phyloP scores from a whole-genome alignment of 1,139 yeast species.

The Yamadazyma mexicana region DNA sequence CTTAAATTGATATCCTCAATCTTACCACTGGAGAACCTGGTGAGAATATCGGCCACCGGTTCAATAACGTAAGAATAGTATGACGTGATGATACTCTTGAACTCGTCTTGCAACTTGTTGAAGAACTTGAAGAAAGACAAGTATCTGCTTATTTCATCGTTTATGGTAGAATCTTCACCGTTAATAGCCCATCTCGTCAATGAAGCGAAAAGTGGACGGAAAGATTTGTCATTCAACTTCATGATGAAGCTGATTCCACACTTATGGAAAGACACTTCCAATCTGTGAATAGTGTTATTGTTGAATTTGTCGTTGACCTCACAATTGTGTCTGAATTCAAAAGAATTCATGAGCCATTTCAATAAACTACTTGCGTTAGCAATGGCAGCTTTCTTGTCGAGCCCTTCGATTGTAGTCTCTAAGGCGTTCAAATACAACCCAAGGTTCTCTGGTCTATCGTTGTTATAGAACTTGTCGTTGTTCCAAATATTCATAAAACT shows the following conservation, averaged over 20 bases:
- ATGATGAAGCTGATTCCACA: slow-evolving; percentile 78
- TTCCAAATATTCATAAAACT: slow-evolving; percentile 66
- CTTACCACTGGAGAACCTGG: slow-evolving; percentile 42
- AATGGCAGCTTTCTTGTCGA: slow-evolving; percentile 75
- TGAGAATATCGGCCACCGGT: slow-evolving; percentile 57
- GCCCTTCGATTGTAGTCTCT: slow-evolving; percentile 61
- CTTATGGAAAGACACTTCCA: slow-evolving; percentile 73
- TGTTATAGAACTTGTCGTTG: slow-evolving; percentile 29
- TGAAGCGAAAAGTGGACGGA: slow-evolving; percentile 84
- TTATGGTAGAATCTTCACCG: slow-evolving; percentile 64
- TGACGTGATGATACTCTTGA: slow-evolving; percentile 84
- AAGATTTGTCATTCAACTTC: slow-evolving; percentile 90
- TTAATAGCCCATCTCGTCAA: slow-evolving; percentile 92
- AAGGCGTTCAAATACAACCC: slow-evolving; percentile 70
- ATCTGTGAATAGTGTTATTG: slow-evolving; percentile 72
- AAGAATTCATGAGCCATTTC: slow-evolving; percentile 67
- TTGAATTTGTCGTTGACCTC: slow-evolving; percentile 47
- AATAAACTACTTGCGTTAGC: slow-evolving; percentile 69
- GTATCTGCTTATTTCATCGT: slow-evolving; percentile 52
- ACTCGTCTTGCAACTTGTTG: slow-evolving; percentile 77
- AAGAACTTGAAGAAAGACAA: slow-evolving; percentile 84
- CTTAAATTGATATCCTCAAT: slow-evolving; percentile 58
- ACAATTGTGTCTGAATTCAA: slow-evolving; percentile 62
- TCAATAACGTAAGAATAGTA: slow-evolving; percentile 86
- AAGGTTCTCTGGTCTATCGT: slow-evolving; percentile 54